phyloP scores from a whole-genome alignment of 805 yeast genomes.

The Pichia manshurica region DNA sequence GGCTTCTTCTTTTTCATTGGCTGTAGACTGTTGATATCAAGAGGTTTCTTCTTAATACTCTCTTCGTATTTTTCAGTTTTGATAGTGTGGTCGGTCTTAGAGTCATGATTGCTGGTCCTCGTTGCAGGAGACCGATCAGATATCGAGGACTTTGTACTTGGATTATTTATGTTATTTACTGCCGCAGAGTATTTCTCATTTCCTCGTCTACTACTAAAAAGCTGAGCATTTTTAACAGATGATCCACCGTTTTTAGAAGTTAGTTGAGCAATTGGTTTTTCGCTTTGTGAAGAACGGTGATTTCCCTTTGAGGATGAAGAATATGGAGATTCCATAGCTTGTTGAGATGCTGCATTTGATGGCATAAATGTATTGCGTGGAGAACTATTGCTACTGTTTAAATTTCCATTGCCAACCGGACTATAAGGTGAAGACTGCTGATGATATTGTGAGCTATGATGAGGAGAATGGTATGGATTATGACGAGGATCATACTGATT shows the following conservation, averaged over 20 bases:
- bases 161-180: no score
- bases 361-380: background rate
- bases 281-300: background rate
- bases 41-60: slow-evolving; percentile 1
- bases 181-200: background rate
- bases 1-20: slow-evolving; percentile 5
- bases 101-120: background rate
- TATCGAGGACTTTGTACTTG: background rate
- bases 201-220: slow-evolving; percentile 9
- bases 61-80: background rate
- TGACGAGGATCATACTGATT: slow-evolving; percentile 4
- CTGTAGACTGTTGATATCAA: slow-evolving; percentile 10
- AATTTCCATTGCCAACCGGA: background rate
- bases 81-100: no score
- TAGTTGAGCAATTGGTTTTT: background rate
- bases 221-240: background rate
- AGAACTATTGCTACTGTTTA: background rate
- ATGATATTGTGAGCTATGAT: background rate
- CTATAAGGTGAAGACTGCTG: background rate
- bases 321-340: background rate
- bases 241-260: background rate
- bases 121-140: background rate
- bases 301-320: background rate
- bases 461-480: slow-evolving; percentile 4
- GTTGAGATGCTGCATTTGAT: no score